Evolutionary conservation across 176 grass and related monocot genomes (phyloP).

Genomic region (Pharus latifolius): DNA sequence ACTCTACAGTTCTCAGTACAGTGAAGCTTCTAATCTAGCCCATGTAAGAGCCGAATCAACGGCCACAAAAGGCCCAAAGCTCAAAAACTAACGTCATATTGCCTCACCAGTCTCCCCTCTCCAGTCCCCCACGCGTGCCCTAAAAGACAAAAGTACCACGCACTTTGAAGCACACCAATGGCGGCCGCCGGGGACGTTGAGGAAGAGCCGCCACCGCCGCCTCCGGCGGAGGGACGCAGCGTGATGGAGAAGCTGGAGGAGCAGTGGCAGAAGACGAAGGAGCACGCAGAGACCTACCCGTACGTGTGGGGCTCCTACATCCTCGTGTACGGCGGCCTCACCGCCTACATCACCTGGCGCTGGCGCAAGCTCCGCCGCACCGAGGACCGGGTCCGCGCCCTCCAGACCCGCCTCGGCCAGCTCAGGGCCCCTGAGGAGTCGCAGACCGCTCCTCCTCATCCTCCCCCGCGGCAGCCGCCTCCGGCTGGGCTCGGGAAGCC

Average conservation of each 20-base stretch:
- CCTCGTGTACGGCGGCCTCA: slow-evolving; percentile 79
- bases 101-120: background rate
- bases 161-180: slow-evolving; percentile 18
- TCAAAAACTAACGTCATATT: background rate
- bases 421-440: slow-evolving; percentile 56
- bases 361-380: slow-evolving; percentile 85
- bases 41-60: background rate
- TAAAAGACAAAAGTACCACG: background rate
- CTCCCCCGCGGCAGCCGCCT: background rate
- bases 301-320: slow-evolving; percentile 98
- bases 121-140: background rate
- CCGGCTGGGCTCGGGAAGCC: slow-evolving; percentile 4
- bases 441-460: slow-evolving; percentile 15
- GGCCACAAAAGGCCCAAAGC: background rate
- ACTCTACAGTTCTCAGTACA: background rate
- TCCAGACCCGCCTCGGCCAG: slow-evolving; percentile 63
- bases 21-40: background rate
- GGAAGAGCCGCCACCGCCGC: background rate
- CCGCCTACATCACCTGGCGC: slow-evolving; percentile 59
- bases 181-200: slow-evolving; percentile 27
- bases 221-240: background rate
- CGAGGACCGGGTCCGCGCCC: slow-evolving; percentile 65
- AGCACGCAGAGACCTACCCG: slow-evolving; percentile 92
- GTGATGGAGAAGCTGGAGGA: slow-evolving; percentile 41
- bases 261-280: slow-evolving; percentile 67